Percentiles rank a stretch among this genome's conserved stretches.
These are phyloP conservation scores for Microcyclospora pomicola DNA, from an alignment of 2,329 filamentous ascomycete species.

Conservation along the genomic window DNA sequence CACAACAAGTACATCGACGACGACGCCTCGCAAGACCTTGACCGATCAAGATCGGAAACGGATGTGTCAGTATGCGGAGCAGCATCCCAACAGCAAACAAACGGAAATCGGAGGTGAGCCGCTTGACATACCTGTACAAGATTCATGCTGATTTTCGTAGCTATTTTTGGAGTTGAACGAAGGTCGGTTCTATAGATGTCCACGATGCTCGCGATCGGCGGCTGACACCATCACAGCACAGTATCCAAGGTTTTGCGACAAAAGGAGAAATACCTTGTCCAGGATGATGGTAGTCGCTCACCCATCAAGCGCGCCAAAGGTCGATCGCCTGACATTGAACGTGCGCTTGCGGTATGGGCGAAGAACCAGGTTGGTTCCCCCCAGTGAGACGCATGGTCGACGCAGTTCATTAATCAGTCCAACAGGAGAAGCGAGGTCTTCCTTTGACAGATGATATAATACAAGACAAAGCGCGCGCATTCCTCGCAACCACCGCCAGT, in stretches of 20 bases:
- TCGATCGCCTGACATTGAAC: slow-evolving; percentile 81
- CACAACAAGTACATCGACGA: background rate
- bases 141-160: slow-evolving; percentile 32
- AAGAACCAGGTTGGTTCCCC: slow-evolving; percentile 39
- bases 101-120: slow-evolving; percentile 78
- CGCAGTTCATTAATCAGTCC: slow-evolving; percentile 2
- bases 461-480: slow-evolving; percentile 68
- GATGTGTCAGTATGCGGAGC: slow-evolving; percentile 90
- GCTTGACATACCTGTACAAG: background rate
- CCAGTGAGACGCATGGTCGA: too few relatives aligned
- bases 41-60: slow-evolving; percentile 78
- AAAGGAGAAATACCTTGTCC: slow-evolving; percentile 84
- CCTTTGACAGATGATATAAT: slow-evolving; percentile 68
- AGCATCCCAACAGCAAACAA: slow-evolving; percentile 83
- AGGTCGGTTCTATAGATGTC: slow-evolving; percentile 47
- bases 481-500: slow-evolving; percentile 49
- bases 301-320: slow-evolving; percentile 72
- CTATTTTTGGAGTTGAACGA: slow-evolving; percentile 88
- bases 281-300: slow-evolving; percentile 64
- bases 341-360: slow-evolving; percentile 76
- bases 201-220: slow-evolving; percentile 3
- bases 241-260: slow-evolving; percentile 96
- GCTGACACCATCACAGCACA: slow-evolving; percentile 47
- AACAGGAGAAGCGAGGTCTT: slow-evolving; percentile 57
- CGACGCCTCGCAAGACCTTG: slow-evolving; percentile 50